Conservation (phyloP, 306 rosid genomes). For the Begonia masoniana region DNA sequence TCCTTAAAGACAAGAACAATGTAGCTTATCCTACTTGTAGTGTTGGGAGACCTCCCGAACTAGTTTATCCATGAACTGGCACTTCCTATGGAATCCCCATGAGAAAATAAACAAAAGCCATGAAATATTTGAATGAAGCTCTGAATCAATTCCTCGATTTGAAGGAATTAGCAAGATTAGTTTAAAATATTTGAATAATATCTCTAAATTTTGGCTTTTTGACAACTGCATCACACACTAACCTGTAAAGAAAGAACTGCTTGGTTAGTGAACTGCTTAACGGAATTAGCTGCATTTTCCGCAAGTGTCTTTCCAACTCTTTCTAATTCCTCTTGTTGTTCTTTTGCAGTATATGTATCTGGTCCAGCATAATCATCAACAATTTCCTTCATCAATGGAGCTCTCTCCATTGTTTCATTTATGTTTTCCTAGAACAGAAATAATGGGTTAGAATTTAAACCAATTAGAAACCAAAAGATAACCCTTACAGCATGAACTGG, state of each 20-base stretch:
- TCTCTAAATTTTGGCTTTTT: background rate
- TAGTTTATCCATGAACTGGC: conserved; percentile 81
- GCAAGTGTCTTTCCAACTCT: conserved; percentile 82
- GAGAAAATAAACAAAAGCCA: background rate
- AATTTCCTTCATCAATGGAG: conserved; percentile 70
- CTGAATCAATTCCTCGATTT: too few species aligned
- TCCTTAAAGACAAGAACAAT: too few species aligned
- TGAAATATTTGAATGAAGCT: too few species aligned
- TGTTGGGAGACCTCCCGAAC: conserved; percentile 54
- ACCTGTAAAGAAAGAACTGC: conserved; percentile 89
- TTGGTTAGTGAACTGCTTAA: conserved; percentile 63
- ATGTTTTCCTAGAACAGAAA: conserved; percentile 42
- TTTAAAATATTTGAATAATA: too few species aligned
- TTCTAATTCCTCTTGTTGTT: conserved; percentile 65
- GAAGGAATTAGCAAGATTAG: background rate
- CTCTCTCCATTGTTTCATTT: conserved; percentile 65
- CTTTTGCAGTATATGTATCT: conserved; percentile 79
- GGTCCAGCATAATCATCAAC: conserved; percentile 85
- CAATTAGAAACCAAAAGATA: conserved; percentile 2
- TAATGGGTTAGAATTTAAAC: conserved; percentile 1
- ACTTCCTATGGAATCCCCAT: conserved; percentile 81
- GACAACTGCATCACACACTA: conserved; percentile 9
- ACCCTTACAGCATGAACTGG: background rate
- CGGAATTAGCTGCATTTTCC: conserved; percentile 52
- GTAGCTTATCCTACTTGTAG: conserved; percentile 24